These are phyloP conservation scores for Pyracantha coccinea DNA, from an alignment of 331 rosid genomes.

Conservation along the genomic window DNA sequence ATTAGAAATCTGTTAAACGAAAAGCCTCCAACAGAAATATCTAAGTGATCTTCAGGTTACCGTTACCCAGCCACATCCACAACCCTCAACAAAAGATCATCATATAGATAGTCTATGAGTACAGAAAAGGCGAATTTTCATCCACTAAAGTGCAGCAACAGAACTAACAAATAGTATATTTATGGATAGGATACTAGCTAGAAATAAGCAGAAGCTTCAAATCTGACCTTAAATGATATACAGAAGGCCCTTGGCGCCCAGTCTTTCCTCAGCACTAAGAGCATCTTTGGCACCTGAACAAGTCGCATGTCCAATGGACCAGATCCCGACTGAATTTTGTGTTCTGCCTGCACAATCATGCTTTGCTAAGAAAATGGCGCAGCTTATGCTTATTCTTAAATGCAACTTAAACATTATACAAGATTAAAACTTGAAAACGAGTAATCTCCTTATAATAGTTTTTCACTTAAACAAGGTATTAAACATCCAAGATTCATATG, in stretches of 20 bases:
- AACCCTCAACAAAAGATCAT: neutral
- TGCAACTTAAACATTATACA: neutral
- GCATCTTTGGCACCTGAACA: constrained; percentile 90
- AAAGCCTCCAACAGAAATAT: neutral
- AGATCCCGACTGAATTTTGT: constrained; percentile 88
- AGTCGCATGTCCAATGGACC: constrained; percentile 77
- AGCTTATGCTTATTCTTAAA: neutral
- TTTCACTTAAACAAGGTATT: neutral
- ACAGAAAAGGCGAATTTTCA: neutral
- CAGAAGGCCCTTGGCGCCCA: constrained; percentile 86
- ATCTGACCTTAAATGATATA: constrained; percentile 78
- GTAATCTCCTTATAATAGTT: neutral
- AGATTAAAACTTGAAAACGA: neutral
- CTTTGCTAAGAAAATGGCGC: neutral
- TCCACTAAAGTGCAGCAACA: neutral
- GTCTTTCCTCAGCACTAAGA: constrained; percentile 47
- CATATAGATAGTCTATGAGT: neutral
- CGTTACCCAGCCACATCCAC: neutral
- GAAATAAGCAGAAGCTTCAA: neutral
- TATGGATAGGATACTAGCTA: neutral
- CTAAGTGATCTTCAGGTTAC: neutral
- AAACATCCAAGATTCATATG: neutral
- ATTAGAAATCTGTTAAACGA: neutral
- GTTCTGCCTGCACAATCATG: constrained; percentile 55
- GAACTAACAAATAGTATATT: neutral